Evolutionary conservation across 2,329 filamentous ascomycete genomes (phyloP).

Genomic region (Neofusicoccum sp.): DNA sequence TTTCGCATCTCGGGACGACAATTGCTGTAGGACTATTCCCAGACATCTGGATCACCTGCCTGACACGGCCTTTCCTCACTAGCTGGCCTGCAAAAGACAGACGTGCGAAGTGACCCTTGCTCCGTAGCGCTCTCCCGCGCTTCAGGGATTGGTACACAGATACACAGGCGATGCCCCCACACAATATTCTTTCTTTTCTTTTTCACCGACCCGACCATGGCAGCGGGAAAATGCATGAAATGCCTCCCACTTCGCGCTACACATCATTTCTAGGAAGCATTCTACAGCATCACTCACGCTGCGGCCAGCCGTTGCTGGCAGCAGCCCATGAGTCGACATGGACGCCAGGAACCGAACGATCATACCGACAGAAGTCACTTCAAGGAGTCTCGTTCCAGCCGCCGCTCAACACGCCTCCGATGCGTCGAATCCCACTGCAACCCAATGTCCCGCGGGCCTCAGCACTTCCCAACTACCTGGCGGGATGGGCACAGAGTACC

Average conservation of each 20-base stretch:
- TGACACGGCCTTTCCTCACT: not conserved
- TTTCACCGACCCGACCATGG: not conserved
- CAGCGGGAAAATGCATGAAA: not conserved
- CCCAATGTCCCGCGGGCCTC: no score
- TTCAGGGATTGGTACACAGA: not conserved
- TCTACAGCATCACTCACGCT: not conserved
- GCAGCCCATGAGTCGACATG: no score
- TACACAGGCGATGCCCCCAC: not conserved
- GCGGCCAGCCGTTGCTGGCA: not conserved
- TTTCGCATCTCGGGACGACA: not conserved
- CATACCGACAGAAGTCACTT: not conserved
- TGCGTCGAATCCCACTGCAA: no score
- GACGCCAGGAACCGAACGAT: no score
- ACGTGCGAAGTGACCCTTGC: constrained; percentile 7
- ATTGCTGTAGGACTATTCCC: not conserved
- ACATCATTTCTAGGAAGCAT: not conserved
- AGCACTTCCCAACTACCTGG: not conserved
- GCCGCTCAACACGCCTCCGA: no score
- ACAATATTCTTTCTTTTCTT: not conserved
- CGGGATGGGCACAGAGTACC: not conserved
- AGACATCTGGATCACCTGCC: not conserved
- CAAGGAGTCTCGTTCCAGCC: not conserved
- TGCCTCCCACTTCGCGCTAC: not conserved
- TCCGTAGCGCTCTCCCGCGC: not conserved
- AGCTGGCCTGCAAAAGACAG: not conserved